Base-by-base conservation (phyloP, 345 rosid species). In the Gossypium australe region DNA sequence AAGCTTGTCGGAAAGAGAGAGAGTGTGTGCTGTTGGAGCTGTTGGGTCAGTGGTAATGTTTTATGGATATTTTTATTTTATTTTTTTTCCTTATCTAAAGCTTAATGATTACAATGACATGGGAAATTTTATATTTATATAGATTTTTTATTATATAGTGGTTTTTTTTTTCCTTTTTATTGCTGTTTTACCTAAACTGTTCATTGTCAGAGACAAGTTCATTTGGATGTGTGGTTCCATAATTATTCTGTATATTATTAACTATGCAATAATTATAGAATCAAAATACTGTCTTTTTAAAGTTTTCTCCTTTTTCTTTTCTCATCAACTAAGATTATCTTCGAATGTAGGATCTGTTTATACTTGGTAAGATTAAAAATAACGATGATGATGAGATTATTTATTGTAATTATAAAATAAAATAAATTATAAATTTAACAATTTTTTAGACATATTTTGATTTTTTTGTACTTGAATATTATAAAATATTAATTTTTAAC, bases 1-100 rank as follows among this genome's bases (percentile, higher is more conserved):
- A 67, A 60, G 51, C 16, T 60, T 69, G 79, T 70, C 70, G 63
- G 63, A 20, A 2, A 52, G 64, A 16, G 59, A 16, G 59, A 61
- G 63, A 10, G 3, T 13, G 55, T 13, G 55, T 4, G 55, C 14
- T 51, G 18, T 3, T 34, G 41, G 41, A 0, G 55, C 7, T 58
- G 38, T 59, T 25, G 17, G 63, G 63, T 59, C 63, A 24, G 63
- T 59, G 10, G 63, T 13, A 59, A 59, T 59, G 34, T 41, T 34
- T 34, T 20, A 9, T 9, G 61, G 29, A 38, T 24, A 25, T 25
- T 13, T 60, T n/a, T n/a, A n/a, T n/a, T n/a, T n/a, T n/a, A n/a
- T n/a, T 34, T 34, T 29, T 70, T 22, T 10, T 25, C 59, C 38
- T 57, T 59, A 59, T 11, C 63, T 49, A 1, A 71, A 14, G n/a